phyloP scores from a whole-genome alignment of 192 early-diverging fungal genomes.

The Linnemannia exigua region DNA sequence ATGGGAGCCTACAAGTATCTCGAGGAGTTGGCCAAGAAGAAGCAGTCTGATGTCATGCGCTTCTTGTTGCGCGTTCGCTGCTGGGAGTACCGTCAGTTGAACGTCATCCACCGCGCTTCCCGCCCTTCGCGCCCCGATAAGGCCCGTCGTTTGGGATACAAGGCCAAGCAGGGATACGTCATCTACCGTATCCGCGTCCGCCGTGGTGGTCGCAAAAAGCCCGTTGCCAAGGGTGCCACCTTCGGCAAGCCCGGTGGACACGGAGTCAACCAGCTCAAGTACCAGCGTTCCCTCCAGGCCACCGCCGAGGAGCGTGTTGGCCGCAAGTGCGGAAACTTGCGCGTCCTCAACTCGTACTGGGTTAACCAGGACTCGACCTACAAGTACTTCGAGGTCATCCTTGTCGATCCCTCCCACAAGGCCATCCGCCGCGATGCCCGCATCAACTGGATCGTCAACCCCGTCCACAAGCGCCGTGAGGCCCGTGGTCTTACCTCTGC shows the following conservation, averaged over 20 bases:
- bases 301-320: slow-evolving; percentile 99
- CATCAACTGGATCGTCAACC: slow-evolving; percentile 99
- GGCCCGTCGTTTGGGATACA: slow-evolving; percentile 99
- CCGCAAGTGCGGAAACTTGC: slow-evolving; percentile 96
- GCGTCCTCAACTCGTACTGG: slow-evolving; percentile 99
- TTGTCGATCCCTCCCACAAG: slow-evolving; percentile 98
- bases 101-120: slow-evolving; percentile 98
- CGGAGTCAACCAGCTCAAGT: slow-evolving; percentile 99
- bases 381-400: slow-evolving; percentile 99
- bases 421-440: slow-evolving; percentile 98
- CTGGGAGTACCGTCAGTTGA: slow-evolving; percentile 99
- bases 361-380: slow-evolving; percentile 99
- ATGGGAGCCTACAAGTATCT: slow-evolving; percentile 99
- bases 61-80: slow-evolving; percentile 98
- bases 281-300: slow-evolving; percentile 93
- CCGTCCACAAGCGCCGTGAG: slow-evolving; percentile 99
- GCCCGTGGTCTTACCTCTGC: slow-evolving; percentile 97
- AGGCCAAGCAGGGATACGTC: slow-evolving; percentile 99
- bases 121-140: slow-evolving; percentile 99
- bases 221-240: slow-evolving; percentile 97
- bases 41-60: slow-evolving; percentile 94
- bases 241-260: slow-evolving; percentile 99
- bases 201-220: slow-evolving; percentile 98
- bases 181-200: slow-evolving; percentile 99
- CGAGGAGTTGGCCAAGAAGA: slow-evolving; percentile 97